Conservation (phyloP, 1,139 yeast species). For the Scheffersomyces parashehatae region DNA sequence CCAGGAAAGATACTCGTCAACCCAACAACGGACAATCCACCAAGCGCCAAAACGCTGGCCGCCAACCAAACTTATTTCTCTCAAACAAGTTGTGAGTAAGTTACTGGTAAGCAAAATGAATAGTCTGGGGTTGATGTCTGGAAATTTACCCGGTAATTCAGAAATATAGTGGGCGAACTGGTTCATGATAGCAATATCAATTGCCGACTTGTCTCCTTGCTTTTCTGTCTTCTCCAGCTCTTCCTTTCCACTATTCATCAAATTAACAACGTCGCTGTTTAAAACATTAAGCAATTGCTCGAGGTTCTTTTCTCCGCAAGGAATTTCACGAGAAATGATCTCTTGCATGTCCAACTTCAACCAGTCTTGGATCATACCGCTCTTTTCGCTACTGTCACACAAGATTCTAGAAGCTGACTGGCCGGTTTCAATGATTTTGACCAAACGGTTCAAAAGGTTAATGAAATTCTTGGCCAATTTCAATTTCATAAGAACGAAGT, state of each 20-base stretch:
- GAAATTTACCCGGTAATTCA: constrained; percentile 48
- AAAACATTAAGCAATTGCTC: constrained; percentile 41
- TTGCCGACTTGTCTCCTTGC: background rate
- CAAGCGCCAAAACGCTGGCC: constrained; percentile 71
- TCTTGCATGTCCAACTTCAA: constrained; percentile 50
- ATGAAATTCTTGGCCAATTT: constrained; percentile 59
- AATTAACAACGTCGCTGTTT: constrained; percentile 40
- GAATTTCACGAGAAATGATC: constrained; percentile 54
- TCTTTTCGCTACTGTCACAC: constrained; percentile 45
- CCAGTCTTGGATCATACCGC: constrained; percentile 64
- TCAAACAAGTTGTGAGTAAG: constrained; percentile 60
- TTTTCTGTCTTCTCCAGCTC: background rate
- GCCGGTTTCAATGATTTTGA: constrained; percentile 62
- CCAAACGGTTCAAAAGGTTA: constrained; percentile 54
- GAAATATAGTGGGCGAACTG: constrained; percentile 27
- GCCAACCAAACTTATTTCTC: constrained; percentile 61
- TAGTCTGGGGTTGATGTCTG: constrained; percentile 53
- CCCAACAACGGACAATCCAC: constrained; percentile 81
- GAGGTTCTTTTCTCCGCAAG: constrained; percentile 42
- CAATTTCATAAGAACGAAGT: constrained; percentile 52
- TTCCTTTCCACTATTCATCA: constrained; percentile 22
- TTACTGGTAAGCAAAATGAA: constrained; percentile 58
- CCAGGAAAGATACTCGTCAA: constrained; percentile 73
- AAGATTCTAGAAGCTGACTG: constrained; percentile 54
- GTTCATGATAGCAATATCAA: constrained; percentile 8